Base-by-base conservation (phyloP, 2,329 filamentous ascomycete species). In the Pseudocercospora macadamiae region DNA sequence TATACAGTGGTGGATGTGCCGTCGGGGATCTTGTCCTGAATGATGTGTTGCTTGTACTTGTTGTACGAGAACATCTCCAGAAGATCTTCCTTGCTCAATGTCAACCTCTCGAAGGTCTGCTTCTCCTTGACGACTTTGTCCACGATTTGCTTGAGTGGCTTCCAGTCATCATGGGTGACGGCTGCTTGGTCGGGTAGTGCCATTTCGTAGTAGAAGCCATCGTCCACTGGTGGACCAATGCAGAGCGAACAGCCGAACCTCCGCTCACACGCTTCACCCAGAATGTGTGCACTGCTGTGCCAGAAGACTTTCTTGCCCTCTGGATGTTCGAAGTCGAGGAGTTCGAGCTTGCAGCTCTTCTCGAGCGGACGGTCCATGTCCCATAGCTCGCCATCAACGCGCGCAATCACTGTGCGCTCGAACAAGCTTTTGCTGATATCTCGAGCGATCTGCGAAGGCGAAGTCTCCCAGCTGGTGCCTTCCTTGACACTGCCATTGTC, bases 161-260 rank as follows among this genome's bases (percentile, higher is more conserved):
- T 89, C 85, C 91, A 93, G 77, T 97, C 95, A 57, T 82, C 77
- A 66, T 89, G 82, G 58, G 88, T 86, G 37, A 96, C 90, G 21
- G 83, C 82, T 53, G 81, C 86, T 71, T 87, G 86, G 36, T 89
- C 87, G 47, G 89, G 85, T 44, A 91, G 82, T 28, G 89, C 89
- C 93, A 97, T 97, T 77, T 97, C 91, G 77, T 97, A 97, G 83
- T 96, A 97, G 82, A 96, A 97, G 36, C 92, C 93, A 75, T 93
- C 89, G 54, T 92, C 86, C 44, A 93, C 92, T 8, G 91, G 95
- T 30, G 95, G 95, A 21, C 95, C 95, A 73, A 97, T 96, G 75
- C 92, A 97, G 45, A 97, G 85, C 69, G 90, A 88, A 78, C 93
- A 97, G 60, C 92, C 91, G 73, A 92, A 99, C 70, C 92, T 85